Conservation (phyloP, 2,329 filamentous ascomycete genomes). For the Setomelanomma holmii region DNA sequence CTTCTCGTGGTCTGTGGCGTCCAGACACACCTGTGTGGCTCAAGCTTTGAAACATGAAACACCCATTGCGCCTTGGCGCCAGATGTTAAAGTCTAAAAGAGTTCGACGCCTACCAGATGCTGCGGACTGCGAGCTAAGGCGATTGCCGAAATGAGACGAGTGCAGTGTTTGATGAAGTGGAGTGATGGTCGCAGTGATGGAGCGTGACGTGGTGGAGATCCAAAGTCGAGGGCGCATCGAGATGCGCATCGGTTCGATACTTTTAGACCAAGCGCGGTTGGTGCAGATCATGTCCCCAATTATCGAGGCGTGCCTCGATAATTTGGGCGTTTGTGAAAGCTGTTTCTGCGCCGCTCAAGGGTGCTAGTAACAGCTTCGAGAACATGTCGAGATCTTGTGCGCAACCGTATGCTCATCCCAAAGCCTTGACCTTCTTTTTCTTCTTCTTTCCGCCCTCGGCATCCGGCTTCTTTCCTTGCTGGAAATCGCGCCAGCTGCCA, state of each 20-base stretch:
- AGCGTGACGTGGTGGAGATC: not conserved
- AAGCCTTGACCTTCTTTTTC: slow-evolving; percentile 61
- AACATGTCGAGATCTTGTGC: not conserved
- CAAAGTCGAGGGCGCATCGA: not conserved
- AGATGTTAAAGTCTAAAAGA: slow-evolving; percentile 3
- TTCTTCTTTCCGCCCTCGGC: slow-evolving; percentile 55
- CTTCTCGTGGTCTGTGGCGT: not conserved
- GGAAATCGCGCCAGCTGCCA: slow-evolving; percentile 90
- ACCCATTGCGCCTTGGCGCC: slow-evolving; percentile 7
- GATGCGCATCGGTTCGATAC: not conserved
- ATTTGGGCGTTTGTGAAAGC: no score
- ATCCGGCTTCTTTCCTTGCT: slow-evolving; percentile 68
- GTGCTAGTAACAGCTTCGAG: no score
- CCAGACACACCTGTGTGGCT: slow-evolving; percentile 2
- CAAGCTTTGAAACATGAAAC: slow-evolving; percentile 15
- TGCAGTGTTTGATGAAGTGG: not conserved
- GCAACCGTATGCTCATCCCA: slow-evolving; percentile 56
- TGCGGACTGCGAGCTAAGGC: slow-evolving; percentile 3
- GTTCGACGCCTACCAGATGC: slow-evolving; percentile 13
- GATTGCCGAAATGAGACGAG: slow-evolving; percentile 4
- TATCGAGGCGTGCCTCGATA: no score
- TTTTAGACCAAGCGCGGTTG: not conserved
- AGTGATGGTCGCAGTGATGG: not conserved
- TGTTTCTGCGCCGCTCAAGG: no score
- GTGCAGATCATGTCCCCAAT: no score